These are phyloP conservation scores for Rubus parviflorus DNA, from an alignment of 306 rosid species.

Conservation along the genomic window DNA sequence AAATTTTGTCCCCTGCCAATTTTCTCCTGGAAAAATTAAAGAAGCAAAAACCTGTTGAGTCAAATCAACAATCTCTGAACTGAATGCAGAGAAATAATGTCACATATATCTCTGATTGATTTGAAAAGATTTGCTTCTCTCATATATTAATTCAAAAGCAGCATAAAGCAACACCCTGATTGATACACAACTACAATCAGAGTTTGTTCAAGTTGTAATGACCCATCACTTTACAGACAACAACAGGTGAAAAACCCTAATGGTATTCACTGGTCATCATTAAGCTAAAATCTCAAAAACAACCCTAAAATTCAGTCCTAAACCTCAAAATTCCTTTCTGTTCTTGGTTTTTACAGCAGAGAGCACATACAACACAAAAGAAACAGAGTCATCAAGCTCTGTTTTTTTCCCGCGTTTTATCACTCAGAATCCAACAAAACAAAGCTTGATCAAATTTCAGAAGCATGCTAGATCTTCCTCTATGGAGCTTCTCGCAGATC, in stretches of 20 bases:
- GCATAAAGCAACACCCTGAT: conserved; percentile 22
- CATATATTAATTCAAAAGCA: conserved; percentile 15
- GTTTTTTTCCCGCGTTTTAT: conserved; percentile 6
- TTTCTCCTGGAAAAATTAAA: not conserved
- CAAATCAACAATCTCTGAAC: conserved; percentile 6
- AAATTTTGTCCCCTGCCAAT: not conserved
- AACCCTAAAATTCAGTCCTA: not conserved
- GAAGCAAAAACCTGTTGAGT: not conserved
- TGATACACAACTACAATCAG: conserved; percentile 25
- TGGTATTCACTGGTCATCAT: conserved; percentile 38
- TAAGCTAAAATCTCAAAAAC: conserved; percentile 4
- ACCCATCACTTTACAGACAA: conserved; percentile 51
- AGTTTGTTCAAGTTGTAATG: conserved; percentile 43
- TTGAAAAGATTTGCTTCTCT: conserved; percentile 22
- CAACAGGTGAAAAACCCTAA: conserved; percentile 30
- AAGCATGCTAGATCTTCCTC: conserved; percentile 27
- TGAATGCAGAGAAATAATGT: conserved; percentile 1
- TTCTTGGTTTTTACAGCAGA: conserved; percentile 23
- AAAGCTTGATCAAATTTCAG: conserved; percentile 18
- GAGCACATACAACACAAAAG: conserved; percentile 11
- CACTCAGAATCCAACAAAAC: not conserved
- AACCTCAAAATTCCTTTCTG: conserved; percentile 3
- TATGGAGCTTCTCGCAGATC: conserved; percentile 42
- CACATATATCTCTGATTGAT: not conserved
- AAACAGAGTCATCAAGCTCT: not conserved